Evolutionary conservation across 2,329 filamentous ascomycete species (phyloP), one percentile per base, ranked within the genome.

Genomic region (Trichoderma sp.): DNA sequence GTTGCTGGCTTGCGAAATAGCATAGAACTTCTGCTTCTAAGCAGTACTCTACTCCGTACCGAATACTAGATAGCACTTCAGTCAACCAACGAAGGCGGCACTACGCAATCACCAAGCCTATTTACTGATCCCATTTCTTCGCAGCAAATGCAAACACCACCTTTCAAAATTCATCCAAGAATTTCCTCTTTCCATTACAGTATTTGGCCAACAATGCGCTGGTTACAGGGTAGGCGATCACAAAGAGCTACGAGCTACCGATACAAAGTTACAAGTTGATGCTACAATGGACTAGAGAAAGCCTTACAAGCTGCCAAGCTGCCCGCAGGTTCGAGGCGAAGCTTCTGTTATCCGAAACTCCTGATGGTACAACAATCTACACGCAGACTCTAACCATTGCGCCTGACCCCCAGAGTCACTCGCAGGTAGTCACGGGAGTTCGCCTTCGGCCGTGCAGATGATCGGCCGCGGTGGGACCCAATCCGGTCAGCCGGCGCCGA

Each of bases 401-500:
- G 13, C 13, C 52, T 19, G 13, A 29, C 16, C 1, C 8, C 4
- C 3, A 55, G 13, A 53, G 27, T 29, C 13, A 8, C 14, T 55
- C 6, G 11, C 5, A 29, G 56, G 35, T 37, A 27, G 13, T 56
- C 31, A 35, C 14, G 21, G 13, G 16, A 60, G 19, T 68, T 68
- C 19, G 65, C 65, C 65, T 55, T 29, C 40, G 33, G 56, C 6
- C 40, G 31, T 40, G 52, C 52, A 68, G 47, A 27, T 52, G 65
- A 60, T 65, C 52, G 62, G 62, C 55, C 62, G 52, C 14, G 13
- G 62, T 55, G 62, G 62, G 24, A 40, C 49, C 49, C 62, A 21
- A 65, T 65, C 37, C 62, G 62, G 62, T 57, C 33, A 65, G 19
- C 62, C 52, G 62, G 52, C 52, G 24, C 52, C 62, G 62, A 65